phyloP scores from a whole-genome alignment of 495 filamentous ascomycete species.

The Collariella sp. region DNA sequence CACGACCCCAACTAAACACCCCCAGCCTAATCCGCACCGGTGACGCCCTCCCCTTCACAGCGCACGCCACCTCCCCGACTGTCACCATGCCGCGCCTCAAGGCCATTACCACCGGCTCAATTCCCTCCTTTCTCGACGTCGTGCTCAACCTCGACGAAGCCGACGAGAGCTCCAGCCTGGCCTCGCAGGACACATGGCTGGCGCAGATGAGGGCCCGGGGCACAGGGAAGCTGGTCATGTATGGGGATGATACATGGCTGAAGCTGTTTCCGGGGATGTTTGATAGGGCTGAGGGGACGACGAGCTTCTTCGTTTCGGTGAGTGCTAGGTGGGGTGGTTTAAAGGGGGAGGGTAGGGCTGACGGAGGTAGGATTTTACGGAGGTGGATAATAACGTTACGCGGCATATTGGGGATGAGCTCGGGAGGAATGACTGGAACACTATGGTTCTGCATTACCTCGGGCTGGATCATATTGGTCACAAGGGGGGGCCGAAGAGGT shows the following conservation, averaged over 20 bases:
- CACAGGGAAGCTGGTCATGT: conserved; percentile 74
- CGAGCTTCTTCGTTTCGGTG: conserved; percentile 97
- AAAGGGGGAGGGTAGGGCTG: background rate
- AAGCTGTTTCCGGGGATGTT: conserved; percentile 91
- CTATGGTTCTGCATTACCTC: conserved; percentile 88
- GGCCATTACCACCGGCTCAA: conserved; percentile 92
- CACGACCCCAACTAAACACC: background rate
- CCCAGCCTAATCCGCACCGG: conserved; percentile 74
- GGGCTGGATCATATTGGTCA: conserved; percentile 97
- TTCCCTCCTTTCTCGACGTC: conserved; percentile 93
- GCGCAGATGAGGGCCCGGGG: conserved; percentile 74
- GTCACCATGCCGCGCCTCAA: conserved; percentile 98
- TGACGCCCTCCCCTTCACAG: conserved; percentile 83
- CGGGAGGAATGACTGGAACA: conserved; percentile 74
- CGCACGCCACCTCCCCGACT: conserved; percentile 90
- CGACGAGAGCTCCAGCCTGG: conserved; percentile 78
- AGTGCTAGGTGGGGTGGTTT: conserved; percentile 29
- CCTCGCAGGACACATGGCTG: conserved; percentile 88
- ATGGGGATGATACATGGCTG: conserved; percentile 96
- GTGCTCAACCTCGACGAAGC: conserved; percentile 95
- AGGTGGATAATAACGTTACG: conserved; percentile 97
- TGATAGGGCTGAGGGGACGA: conserved; percentile 78
- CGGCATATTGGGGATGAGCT: conserved; percentile 76
- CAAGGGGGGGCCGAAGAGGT: conserved; percentile 86
- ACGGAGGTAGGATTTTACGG: conserved; percentile 75